Evolutionary conservation across 2,329 filamentous ascomycete species (phyloP), one percentile per base, ranked within the genome.

Genomic region (Anthostomella pinea): DNA sequence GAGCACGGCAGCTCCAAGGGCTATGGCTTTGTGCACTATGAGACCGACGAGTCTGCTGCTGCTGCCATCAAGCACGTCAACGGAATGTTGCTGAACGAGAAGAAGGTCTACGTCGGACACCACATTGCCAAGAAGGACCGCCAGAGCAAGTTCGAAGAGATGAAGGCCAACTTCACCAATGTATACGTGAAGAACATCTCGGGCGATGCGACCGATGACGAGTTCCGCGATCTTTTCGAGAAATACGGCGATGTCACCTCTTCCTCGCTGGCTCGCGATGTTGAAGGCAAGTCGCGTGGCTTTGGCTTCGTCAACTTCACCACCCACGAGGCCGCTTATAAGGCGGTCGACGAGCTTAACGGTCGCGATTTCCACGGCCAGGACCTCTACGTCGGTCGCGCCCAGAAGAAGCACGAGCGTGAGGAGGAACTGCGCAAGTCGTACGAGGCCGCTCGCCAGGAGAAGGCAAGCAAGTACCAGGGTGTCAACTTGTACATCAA

Each of bases 151-250:
- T 97, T 97, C 57, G 93, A 98, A 75, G 93, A 98, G 79, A 98
- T 98, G 91, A 98, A 98, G 84, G 93, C 93, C 68, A 98, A 98
- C 79, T 98, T 94, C 79, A 98, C 93, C 75, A 98, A 98, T 68
- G 83, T 98, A 69, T 98, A 98, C 73, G 87, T 98, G 74, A 98
- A 98, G 83, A 98, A 98, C 75, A 85, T 98, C 56, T 80, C 83
- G 57, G 60, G 72, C 22, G 91, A 96, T 31, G 87, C 84, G 48
- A 85, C 81, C 41, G 93, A 98, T 45, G 90, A 97, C 7, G 85
- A 97, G 64, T 97, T 98, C 81, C 88, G 89, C 56, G 78, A 83
- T 46, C 76, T 97, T 33, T 97, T 98, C 58, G 87, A 93, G 76
- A 83, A 83, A 68, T 95, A 81, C 59, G 93, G 93, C 53, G 85